phyloP scores from a whole-genome alignment of 805 yeast species.

The Candida namnaoensis region DNA sequence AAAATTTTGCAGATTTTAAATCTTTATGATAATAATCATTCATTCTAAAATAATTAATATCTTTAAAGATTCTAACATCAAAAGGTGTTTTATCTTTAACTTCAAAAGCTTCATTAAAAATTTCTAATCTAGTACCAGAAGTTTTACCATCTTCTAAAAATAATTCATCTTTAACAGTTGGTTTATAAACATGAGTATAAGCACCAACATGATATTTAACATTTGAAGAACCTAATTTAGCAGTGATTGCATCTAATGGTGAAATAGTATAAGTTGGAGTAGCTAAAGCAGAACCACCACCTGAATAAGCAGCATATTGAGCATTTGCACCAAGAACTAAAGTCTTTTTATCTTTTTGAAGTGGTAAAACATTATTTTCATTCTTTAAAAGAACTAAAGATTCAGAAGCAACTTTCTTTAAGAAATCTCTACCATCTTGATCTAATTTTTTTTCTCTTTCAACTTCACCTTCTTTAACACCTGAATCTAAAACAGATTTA shows the following conservation, averaged over 20 bases:
- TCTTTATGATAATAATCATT: slow-evolving; percentile 14
- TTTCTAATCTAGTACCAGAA: slow-evolving; percentile 16
- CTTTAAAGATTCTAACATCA: slow-evolving; percentile 14
- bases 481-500: slow-evolving; percentile 31
- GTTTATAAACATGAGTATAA: slow-evolving; percentile 22
- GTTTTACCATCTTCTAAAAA: slow-evolving; percentile 4
- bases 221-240: slow-evolving; percentile 12
- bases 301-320: slow-evolving; percentile 38
- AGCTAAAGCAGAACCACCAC: slow-evolving; percentile 57
- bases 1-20: slow-evolving; percentile 20
- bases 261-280: slow-evolving; percentile 37
- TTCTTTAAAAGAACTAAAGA: slow-evolving; percentile 51
- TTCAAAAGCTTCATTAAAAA: slow-evolving; percentile 13
- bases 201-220: slow-evolving; percentile 24
- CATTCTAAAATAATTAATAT: slow-evolving; percentile 14
- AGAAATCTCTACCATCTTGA: slow-evolving; percentile 5
- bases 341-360: slow-evolving; percentile 28
- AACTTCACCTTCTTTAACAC: slow-evolving; percentile 28
- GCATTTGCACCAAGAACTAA: slow-evolving; percentile 58
- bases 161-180: slow-evolving; percentile 18
- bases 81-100: slow-evolving; percentile 17
- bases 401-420: slow-evolving; percentile 40
- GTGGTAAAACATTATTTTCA: slow-evolving; percentile 37
- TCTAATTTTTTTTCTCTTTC: slow-evolving; percentile 6
- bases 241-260: slow-evolving; percentile 37